Percentiles rank a stretch among this genome's conserved stretches.
These are phyloP conservation scores for Eutrema yunnanense DNA, from an alignment of 345 rosid species.

Conservation along the genomic window DNA sequence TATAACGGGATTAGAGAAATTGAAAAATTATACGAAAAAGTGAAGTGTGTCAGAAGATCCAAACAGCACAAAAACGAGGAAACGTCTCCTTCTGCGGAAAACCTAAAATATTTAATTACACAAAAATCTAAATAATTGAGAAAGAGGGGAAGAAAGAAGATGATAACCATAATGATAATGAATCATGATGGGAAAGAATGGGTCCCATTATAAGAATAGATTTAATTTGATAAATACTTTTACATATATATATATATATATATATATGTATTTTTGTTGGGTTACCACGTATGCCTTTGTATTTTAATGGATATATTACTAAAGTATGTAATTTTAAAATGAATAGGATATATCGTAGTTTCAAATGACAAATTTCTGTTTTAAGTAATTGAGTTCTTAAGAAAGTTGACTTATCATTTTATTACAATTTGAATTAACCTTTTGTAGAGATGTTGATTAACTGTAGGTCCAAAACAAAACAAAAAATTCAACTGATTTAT, in stretches of 20 bases:
- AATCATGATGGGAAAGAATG: conserved; percentile 18
- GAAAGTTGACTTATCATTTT: background rate
- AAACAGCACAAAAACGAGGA: conserved; percentile 77
- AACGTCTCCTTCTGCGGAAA: conserved; percentile 65
- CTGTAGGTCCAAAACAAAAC: background rate
- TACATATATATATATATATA: background rate
- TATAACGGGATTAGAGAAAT: conserved; percentile 6
- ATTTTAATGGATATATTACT: no score
- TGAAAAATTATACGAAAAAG: conserved; percentile 23
- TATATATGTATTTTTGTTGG: background rate
- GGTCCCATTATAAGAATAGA: conserved; percentile 2
- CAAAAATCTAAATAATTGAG: conserved; percentile 27
- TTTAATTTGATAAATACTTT: background rate
- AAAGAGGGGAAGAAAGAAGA: conserved; percentile 13
- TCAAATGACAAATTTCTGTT: no score
- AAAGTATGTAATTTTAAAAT: background rate
- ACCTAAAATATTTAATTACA: conserved; percentile 30
- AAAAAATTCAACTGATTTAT: background rate
- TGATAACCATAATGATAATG: conserved; percentile 37
- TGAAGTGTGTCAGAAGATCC: conserved; percentile 52
- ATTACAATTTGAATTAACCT: no score
- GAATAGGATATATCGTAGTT: background rate
- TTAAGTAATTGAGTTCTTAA: background rate
- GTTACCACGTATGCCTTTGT: background rate
- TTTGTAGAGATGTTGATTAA: no score